Conservation (phyloP, 176 grass and related monocot species). For the Ensete glaucum region DNA sequence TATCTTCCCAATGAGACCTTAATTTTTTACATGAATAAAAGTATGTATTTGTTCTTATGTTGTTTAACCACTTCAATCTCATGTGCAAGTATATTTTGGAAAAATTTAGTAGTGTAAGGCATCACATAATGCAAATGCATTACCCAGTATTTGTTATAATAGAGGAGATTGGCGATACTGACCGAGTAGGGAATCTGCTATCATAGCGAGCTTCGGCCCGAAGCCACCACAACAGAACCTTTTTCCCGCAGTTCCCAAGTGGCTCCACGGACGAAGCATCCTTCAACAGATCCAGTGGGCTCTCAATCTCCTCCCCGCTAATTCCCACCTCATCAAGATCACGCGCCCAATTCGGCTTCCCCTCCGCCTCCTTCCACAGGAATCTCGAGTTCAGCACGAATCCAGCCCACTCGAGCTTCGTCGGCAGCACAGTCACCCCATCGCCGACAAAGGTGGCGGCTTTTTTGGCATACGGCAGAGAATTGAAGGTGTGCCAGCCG, state of each 20-base stretch:
- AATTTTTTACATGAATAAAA: too few species aligned
- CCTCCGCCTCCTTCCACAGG: slow-evolving; percentile 65
- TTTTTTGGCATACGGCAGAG: slow-evolving; percentile 32
- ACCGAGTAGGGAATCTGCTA: slow-evolving; percentile 73
- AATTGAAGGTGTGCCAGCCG: slow-evolving; percentile 60
- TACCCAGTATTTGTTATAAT: neutral
- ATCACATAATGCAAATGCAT: neutral
- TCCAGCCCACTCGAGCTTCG: slow-evolving; percentile 68
- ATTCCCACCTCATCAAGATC: slow-evolving; percentile 50
- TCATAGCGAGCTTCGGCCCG: slow-evolving; percentile 48
- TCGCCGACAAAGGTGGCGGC: slow-evolving; percentile 55
- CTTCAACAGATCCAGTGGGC: slow-evolving; percentile 49
- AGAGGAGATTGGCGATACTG: slow-evolving; percentile 20
- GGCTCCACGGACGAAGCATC: slow-evolving; percentile 57
- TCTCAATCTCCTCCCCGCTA: slow-evolving; percentile 89
- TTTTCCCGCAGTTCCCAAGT: slow-evolving; percentile 47
- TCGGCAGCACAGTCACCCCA: slow-evolving; percentile 54
- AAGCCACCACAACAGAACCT: slow-evolving; percentile 68
- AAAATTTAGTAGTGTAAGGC: too few species aligned
- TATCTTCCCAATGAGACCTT: too few species aligned
- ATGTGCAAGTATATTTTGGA: too few species aligned
- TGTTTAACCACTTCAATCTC: too few species aligned
- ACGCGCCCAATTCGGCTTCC: slow-evolving; percentile 70
- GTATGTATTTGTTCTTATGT: too few species aligned
- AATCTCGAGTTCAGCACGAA: slow-evolving; percentile 56